Conservation (phyloP, 805 yeast genomes). For the Ogataea minuta region DNA sequence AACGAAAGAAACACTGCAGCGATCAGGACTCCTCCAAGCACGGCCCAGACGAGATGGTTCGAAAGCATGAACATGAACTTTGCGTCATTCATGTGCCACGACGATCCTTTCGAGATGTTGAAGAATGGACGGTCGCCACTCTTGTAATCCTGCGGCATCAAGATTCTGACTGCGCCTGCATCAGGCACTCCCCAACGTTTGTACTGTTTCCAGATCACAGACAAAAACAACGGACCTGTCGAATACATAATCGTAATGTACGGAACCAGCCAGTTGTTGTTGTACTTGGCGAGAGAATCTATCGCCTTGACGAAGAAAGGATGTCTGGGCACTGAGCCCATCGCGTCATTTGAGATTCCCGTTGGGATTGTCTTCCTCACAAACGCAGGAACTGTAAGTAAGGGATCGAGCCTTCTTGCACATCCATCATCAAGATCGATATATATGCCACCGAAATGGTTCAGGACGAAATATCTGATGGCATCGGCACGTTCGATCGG, state of each 20-base stretch:
- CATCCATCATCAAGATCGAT: constrained; percentile 92
- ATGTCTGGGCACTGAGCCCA: constrained; percentile 86
- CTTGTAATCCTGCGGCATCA: constrained; percentile 74
- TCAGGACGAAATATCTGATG: constrained; percentile 79
- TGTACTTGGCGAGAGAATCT: constrained; percentile 58
- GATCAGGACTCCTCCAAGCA: constrained; percentile 63
- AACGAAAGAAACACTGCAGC: constrained; percentile 46
- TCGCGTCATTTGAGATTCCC: constrained; percentile 88
- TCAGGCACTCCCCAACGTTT: constrained; percentile 75
- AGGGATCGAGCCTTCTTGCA: constrained; percentile 71
- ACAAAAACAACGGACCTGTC: constrained; percentile 86
- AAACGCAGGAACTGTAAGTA: constrained; percentile 79
- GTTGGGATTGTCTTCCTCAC: constrained; percentile 86
- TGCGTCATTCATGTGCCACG: constrained; percentile 93
- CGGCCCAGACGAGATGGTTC: constrained; percentile 69
- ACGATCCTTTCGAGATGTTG: constrained; percentile 74
- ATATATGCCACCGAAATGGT: constrained; percentile 86
- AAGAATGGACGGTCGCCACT: constrained; percentile 62
- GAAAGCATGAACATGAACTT: constrained; percentile 70
- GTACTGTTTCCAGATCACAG: constrained; percentile 85
- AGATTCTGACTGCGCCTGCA: constrained; percentile 61
- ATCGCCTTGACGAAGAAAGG: constrained; percentile 77
- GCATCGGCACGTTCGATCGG: constrained; percentile 91
- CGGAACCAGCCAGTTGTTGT: constrained; percentile 79
- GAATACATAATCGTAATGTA: constrained; percentile 90